Conservation (phyloP, 2,329 filamentous ascomycete genomes). For the Paracoccidioides lutzii region DNA sequence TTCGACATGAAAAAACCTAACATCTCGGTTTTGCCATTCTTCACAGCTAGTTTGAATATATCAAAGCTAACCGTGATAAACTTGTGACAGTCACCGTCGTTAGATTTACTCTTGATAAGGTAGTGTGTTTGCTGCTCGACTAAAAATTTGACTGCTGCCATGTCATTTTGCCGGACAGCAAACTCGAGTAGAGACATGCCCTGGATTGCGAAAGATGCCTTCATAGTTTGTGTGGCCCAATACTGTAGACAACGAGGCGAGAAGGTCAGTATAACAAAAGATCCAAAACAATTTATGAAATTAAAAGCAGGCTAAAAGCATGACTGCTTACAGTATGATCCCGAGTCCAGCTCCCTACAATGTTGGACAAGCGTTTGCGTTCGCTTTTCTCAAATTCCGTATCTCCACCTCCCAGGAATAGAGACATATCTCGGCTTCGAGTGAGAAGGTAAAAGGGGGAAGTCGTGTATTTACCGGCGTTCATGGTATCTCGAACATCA, state of each 20-base stretch:
- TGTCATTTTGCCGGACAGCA: constrained; percentile 40
- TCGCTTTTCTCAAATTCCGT: not conserved
- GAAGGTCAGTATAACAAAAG: not conserved
- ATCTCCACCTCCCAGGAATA: not conserved
- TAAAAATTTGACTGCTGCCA: constrained; percentile 39
- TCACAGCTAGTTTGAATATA: constrained; percentile 27
- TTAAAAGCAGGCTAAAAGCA: not conserved
- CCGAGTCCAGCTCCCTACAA: not conserved
- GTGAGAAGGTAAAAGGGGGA: not conserved
- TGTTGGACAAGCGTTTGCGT: not conserved
- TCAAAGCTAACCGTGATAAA: constrained; percentile 13
- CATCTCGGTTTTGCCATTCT: constrained; percentile 40
- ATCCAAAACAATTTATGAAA: not conserved
- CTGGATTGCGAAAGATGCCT: not conserved
- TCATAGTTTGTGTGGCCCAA: not conserved
- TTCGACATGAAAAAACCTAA: constrained; percentile 41
- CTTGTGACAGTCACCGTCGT: not conserved
- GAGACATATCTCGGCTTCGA: not conserved
- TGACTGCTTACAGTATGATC: not conserved
- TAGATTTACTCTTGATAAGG: constrained; percentile 5
- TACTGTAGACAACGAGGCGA: not conserved
- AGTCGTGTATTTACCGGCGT: constrained; percentile 5
- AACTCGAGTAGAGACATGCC: constrained; percentile 21
- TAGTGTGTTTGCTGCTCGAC: constrained; percentile 41
- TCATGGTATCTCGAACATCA: constrained; percentile 52